Conservation (phyloP, 441 rosid genomes). For the Oxalis stricta region DNA sequence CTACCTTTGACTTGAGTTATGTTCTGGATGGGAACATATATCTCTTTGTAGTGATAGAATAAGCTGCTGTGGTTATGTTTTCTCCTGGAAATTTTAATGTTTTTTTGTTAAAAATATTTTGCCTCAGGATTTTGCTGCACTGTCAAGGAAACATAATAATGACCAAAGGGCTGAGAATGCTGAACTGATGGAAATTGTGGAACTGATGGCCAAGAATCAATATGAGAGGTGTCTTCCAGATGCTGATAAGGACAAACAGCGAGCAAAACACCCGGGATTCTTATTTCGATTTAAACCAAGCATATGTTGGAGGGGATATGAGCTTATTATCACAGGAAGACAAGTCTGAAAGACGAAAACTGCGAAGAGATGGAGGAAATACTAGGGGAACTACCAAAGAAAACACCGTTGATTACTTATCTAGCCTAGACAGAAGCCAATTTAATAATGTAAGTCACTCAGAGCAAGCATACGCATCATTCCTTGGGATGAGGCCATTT, state of each 20-base stretch:
- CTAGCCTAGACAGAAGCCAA: constrained; percentile 19
- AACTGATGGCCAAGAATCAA: constrained; percentile 92
- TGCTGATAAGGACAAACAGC: constrained; percentile 32
- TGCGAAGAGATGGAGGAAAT: constrained; percentile 27
- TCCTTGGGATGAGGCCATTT: constrained; percentile 21
- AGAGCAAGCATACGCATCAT: constrained; percentile 27
- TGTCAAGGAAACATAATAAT: constrained; percentile 17
- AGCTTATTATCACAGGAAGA: constrained; percentile 29
- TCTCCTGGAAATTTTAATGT: too few species aligned
- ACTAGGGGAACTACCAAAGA: constrained; percentile 17
- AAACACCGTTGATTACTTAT: constrained; percentile 28
- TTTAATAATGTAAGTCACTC: constrained; percentile 17
- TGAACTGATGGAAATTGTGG: constrained; percentile 88
- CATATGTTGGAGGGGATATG: constrained; percentile 21
- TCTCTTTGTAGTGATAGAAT: too few species aligned
- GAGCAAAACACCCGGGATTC: constrained; percentile 15
- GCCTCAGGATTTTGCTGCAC: constrained; percentile 36
- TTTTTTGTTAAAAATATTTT: too few species aligned
- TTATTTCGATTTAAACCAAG: constrained; percentile 35
- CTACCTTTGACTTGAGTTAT: background rate
- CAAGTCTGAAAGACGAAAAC: constrained; percentile 21
- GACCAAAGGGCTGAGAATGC: constrained; percentile 29
- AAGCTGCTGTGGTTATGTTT: too few species aligned
- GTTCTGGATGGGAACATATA: too few species aligned
- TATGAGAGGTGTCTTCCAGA: constrained; percentile 83